A percentile compares a stretch with the other conserved stretches of the same genome.
phyloP scores from a whole-genome alignment of 1,284 basidiomycete species.

The Naganishia cerealis region DNA sequence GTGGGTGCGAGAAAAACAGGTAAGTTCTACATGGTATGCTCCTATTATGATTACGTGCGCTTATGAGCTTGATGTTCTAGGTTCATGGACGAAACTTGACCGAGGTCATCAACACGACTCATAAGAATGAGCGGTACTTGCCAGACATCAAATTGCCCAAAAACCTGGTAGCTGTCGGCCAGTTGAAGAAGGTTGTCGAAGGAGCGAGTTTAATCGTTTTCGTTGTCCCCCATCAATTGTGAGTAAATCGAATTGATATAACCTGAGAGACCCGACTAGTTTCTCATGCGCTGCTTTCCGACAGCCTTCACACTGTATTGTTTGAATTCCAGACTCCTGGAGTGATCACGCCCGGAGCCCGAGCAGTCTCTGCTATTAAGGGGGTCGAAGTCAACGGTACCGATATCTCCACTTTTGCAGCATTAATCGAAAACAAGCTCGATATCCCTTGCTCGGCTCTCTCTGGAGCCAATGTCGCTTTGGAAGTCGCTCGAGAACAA shows the following conservation, averaged over 20 bases:
- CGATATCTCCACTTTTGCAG: slow-evolving; percentile 61
- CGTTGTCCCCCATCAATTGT: slow-evolving; percentile 59
- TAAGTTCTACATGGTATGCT: slow-evolving; percentile 34
- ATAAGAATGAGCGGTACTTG: slow-evolving; percentile 62
- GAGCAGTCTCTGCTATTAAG: slow-evolving; percentile 59
- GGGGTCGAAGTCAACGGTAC: slow-evolving; percentile 59
- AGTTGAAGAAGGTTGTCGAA: slow-evolving; percentile 58
- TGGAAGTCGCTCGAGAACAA: slow-evolving; percentile 58
- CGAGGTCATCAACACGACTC: slow-evolving; percentile 60
- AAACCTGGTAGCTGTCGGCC: slow-evolving; percentile 59
- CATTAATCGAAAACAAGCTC: slow-evolving; percentile 59
- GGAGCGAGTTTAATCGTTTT: slow-evolving; percentile 61
- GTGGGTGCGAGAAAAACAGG: slow-evolving; percentile 58
- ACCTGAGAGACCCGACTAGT: slow-evolving; percentile 34
- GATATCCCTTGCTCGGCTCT: slow-evolving; percentile 59
- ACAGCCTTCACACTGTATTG: slow-evolving; percentile 49
- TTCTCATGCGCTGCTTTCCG: background rate
- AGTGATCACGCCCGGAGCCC: slow-evolving; percentile 53
- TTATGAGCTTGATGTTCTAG: slow-evolving; percentile 39
- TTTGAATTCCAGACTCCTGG: slow-evolving; percentile 53
- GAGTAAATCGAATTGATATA: slow-evolving; percentile 27
- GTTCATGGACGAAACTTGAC: slow-evolving; percentile 60
- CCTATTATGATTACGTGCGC: background rate
- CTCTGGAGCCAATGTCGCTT: slow-evolving; percentile 62
- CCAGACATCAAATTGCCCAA: slow-evolving; percentile 59